Base-by-base conservation (phyloP, 192 early-diverging fungal species). In the Backusella macrospora region DNA sequence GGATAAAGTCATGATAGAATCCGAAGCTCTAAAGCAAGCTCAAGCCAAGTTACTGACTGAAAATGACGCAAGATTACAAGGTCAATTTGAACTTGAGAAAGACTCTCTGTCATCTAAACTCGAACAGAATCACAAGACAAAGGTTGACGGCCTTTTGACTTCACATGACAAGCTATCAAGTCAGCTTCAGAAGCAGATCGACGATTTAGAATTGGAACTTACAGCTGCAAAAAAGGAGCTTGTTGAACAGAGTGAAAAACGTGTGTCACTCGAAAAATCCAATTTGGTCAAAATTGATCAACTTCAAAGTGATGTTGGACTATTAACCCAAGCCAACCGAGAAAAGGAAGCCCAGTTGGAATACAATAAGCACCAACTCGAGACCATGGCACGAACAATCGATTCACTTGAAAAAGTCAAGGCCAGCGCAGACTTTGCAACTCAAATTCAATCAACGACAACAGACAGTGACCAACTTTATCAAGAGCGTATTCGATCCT, bases 371-470 rank as follows among this genome's bases (percentile, higher is more conserved):
- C 52, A 59, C 12, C 52, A 59, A 9, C 21, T 59, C 52, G 52
- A 26, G 52, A 59, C 52, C 52, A 59, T 59, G 52, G 12, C 23
- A 59, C 52, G 52, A 59, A 59, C 52, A 23, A 59, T 59, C 23
- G 52, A 71, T 48, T 21, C 23, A 23, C 70, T 71, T 71, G 70
- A 42, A 42, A 34, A 71, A 46, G 46, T 52, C 45, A 71, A 29
- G 10, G 26, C 70, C 21, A 38, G 34, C 26, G 44, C 44, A 18
- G 37, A 71, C 14, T 45, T 49, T 46, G 70, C 52, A 26, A 23
- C 52, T 59, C 52, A 59, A 59, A 59, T 59, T 59, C 52, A 59
- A 59, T 26, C 52, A 59, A 59, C 52, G 52, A 59, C 29, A 34
- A 34, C 52, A 26, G 71, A 55, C 2, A 73, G 21, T 10, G 37